Conservation (phyloP, 352 stramenopile species). For the Saprolegnia diclina region DNA sequence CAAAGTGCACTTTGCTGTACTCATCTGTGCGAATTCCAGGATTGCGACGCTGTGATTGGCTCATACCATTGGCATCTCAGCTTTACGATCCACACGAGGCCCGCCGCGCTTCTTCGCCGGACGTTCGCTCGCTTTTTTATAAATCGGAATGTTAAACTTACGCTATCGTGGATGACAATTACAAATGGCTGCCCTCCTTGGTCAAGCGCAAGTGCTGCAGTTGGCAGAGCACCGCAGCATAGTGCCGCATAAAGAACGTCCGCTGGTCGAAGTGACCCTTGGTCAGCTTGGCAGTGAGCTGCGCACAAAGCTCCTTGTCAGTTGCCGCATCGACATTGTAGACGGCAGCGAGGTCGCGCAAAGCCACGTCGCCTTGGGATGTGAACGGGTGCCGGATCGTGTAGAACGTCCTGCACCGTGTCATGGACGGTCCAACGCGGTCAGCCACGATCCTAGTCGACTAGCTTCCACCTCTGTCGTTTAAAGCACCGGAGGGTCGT, state of each 20-base stretch:
- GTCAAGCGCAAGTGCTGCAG: neutral
- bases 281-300: neutral
- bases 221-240: neutral
- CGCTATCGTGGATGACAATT: too few relatives aligned
- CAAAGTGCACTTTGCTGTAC: neutral
- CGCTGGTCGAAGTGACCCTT: neutral
- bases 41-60: neutral
- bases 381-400: slow-evolving; percentile 17
- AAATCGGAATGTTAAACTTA: too few relatives aligned
- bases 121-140: too few relatives aligned
- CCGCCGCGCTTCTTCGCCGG: too few relatives aligned
- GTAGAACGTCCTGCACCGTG: slow-evolving; percentile 18
- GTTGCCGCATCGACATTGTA: neutral
- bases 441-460: slow-evolving; percentile 16
- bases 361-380: neutral
- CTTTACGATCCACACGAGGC: neutral
- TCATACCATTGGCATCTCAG: too few relatives aligned
- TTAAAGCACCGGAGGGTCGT: too few relatives aligned
- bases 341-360: neutral
- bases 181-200: neutral
- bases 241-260: slow-evolving; percentile 5
- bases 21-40: neutral
- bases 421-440: neutral
- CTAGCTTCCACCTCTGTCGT: too few relatives aligned
- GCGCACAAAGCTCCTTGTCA: neutral